Evolutionary conservation across 306 rosid genomes (phyloP), one percentile per base, ranked within the genome.

Genomic region (Glycine tomentella): DNA sequence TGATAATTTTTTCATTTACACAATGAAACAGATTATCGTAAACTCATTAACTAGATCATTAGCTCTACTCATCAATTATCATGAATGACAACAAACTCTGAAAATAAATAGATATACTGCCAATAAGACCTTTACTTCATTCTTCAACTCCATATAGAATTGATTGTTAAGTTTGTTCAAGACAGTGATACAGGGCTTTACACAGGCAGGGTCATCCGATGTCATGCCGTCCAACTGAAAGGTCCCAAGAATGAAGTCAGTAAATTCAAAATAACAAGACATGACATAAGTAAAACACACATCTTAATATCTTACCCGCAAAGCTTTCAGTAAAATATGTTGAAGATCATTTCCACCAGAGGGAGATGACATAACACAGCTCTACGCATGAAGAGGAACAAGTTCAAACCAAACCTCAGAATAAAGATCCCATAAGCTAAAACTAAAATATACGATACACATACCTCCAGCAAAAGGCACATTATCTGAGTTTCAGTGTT

Each of bases 381-480:
- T 84, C 99, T 95, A 76, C 58, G 87, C 53, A 74, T 46, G 17
- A 80, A 55, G 56, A 82, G 76, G 51, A 70, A 73, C 50, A 45
- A 85, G 71, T 14, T 84, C 62, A 58, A 42, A 78, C 48, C 73
- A 69, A 84, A 74, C 44, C 57, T 69, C 40, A 33, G 69, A 80
- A n/a, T 55, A 55, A 79, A 69, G 6, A 25, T 36, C 64, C 61
- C 62, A 40, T 79, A 9, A 64, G 44, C 64, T 72, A 68, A 72
- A 65, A 69, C 50, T 34, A 17, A 78, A 36, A 36, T 36, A 61
- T 3, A 59, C 25, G 65, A 70, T 50, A 46, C 52, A 74, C 86
- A 50, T 84, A 93, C 99, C 93, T 95, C 97, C 82, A 95, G 85
- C 69, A 93, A 83, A 80, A 91, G 91, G 87, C 97, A 90, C 79